Evolutionary conservation across 768 basidiomycete genomes (phyloP).

Genomic region (Imleria badia): DNA sequence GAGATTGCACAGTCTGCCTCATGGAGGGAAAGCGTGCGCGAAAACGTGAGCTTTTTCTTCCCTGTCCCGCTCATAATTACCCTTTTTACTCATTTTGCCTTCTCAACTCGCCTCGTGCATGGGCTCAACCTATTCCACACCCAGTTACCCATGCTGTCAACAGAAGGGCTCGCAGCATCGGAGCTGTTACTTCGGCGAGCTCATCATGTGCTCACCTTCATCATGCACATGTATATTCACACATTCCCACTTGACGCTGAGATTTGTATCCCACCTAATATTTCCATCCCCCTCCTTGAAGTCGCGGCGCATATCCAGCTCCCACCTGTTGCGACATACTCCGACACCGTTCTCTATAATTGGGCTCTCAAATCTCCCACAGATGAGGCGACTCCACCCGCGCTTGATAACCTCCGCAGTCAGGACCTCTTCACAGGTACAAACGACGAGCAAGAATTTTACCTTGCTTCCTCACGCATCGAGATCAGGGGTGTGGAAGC

Average conservation of each 20-base stretch:
- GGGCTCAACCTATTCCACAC: neutral
- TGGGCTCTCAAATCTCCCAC: constrained; percentile 46
- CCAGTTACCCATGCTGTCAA: constrained; percentile 57
- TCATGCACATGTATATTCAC: constrained; percentile 80
- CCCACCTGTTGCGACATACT: constrained; percentile 87
- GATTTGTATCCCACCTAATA: constrained; percentile 62
- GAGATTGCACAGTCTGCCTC: constrained; percentile 43
- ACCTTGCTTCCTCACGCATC: constrained; percentile 80
- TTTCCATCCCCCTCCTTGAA: constrained; percentile 75
- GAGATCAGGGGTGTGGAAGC: constrained; percentile 85
- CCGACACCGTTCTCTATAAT: constrained; percentile 91
- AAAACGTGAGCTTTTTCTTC: constrained; percentile 38
- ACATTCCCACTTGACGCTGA: constrained; percentile 48
- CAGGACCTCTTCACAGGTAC: constrained; percentile 76
- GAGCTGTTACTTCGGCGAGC: constrained; percentile 64
- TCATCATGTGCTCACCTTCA: constrained; percentile 69
- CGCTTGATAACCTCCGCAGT: constrained; percentile 59
- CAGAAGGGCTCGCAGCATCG: constrained; percentile 45
- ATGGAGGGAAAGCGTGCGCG: constrained; percentile 54
- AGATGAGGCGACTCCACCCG: constrained; percentile 32
- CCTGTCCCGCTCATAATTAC: neutral
- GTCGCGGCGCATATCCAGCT: constrained; percentile 70
- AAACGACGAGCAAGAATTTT: constrained; percentile 83
- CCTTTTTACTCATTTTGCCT: neutral
- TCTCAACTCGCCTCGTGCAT: neutral